These are phyloP conservation scores for Cyathus striatus DNA, from an alignment of 768 basidiomycete genomes.

Conservation along the genomic window DNA sequence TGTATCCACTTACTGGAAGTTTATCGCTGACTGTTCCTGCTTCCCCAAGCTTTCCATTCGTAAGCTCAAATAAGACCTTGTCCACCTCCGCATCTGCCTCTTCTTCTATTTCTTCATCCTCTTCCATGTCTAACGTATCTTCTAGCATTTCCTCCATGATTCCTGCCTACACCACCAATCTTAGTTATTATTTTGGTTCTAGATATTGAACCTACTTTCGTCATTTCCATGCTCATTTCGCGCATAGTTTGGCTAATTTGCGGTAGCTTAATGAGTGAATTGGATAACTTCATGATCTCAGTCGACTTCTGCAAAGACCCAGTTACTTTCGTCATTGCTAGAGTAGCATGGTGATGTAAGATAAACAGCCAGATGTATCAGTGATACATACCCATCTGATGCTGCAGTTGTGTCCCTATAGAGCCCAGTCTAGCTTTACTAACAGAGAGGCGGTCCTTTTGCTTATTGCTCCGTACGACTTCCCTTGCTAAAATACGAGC, in stretches of 20 bases:
- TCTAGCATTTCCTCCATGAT: conserved; percentile 99
- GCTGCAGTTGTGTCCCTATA: conserved; percentile 81
- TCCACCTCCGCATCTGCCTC: conserved; percentile 98
- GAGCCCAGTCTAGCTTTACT: conserved; percentile 91
- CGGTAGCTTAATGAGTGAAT: conserved; percentile 84
- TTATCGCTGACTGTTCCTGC: conserved; percentile 69
- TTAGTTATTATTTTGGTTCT: background rate
- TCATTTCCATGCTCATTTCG: conserved; percentile 99
- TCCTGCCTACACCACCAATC: conserved; percentile 62
- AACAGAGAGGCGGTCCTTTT: conserved; percentile 87
- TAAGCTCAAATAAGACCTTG: conserved; percentile 91
- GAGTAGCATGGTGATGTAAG: conserved; percentile 1
- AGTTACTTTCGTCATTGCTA: conserved; percentile 95
- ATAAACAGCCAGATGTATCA: background rate
- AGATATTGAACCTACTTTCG: conserved; percentile 57
- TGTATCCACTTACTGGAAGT: conserved; percentile 58
- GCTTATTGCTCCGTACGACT: conserved; percentile 92
- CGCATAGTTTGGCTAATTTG: conserved; percentile 92
- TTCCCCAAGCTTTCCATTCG: conserved; percentile 91
- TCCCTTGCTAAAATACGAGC: conserved; percentile 90
- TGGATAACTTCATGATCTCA: conserved; percentile 99
- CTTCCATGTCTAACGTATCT: conserved; percentile 85
- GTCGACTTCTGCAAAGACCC: conserved; percentile 97
- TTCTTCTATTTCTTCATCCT: conserved; percentile 92
- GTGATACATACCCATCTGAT: conserved; percentile 77